A percentile compares a stretch with the other conserved stretches of the same genome.
phyloP scores from a whole-genome alignment of 495 filamentous ascomycete species.

The Penicillium soppii region DNA sequence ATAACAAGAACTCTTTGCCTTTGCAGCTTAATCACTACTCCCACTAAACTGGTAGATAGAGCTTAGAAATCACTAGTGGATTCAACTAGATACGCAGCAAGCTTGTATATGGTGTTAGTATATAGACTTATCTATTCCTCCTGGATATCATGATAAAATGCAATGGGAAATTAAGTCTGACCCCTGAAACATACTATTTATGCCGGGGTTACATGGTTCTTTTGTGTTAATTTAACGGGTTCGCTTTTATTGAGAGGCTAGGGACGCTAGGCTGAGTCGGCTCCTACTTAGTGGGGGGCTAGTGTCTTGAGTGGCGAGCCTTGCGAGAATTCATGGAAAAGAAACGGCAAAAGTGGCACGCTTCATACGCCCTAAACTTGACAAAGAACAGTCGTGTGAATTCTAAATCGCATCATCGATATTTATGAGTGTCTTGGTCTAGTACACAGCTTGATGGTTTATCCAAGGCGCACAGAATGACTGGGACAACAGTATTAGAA shows the following conservation, averaged over 20 bases:
- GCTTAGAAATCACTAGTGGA: slow-evolving; percentile 3
- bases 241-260: neutral
- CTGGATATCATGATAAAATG: neutral
- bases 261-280: no score
- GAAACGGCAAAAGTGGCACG: neutral
- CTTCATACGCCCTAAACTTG: neutral
- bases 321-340: neutral
- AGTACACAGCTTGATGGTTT: neutral
- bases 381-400: neutral
- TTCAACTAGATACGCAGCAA: neutral
- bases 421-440: neutral
- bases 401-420: neutral
- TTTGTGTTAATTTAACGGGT: neutral
- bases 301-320: no score
- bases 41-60: neutral
- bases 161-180: neutral
- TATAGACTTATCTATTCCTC: neutral
- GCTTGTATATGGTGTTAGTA: slow-evolving; percentile 4
- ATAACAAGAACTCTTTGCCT: slow-evolving; percentile 1
- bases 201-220: neutral
- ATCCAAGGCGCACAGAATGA: neutral
- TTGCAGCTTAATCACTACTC: neutral
- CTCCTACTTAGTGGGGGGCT: no score
- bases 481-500: neutral
- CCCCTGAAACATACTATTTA: neutral